Evolutionary conservation across 2,329 filamentous ascomycete species (phyloP), one percentile per base, ranked within the genome.

Genomic region (Colletotrichum zoysiae): DNA sequence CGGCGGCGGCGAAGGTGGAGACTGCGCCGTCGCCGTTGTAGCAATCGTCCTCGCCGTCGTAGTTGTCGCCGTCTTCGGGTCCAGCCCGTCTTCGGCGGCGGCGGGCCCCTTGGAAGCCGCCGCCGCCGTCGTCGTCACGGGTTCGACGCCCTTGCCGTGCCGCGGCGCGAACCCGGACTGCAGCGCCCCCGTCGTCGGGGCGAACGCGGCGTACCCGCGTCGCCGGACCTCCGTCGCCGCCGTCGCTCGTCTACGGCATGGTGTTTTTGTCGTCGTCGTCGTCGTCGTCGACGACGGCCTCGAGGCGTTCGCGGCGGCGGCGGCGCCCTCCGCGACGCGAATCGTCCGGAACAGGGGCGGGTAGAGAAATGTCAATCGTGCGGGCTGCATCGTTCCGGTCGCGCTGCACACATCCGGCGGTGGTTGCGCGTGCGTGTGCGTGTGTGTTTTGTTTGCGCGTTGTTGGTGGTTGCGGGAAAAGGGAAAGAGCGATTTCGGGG

Each of bases 331-430:
- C 80, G 80, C 77, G 74, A 79, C 75, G 74, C 86, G 84, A 74
- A 86, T 79, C 20, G 86, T 84, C 66, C 90, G 89, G 80, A 91
- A 88, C 66, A 93, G 81, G 75, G 90, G 89, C 57, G 92, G 91
- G 75, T 92, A 93, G 23, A 93, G 84, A 77, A 93, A 93, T 20
- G 89, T 88, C 71, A 93, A 84, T 77, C 91, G 86, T 72, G 85
- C 83, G 33, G 87, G 85, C 74, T 90, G 86, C 89, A 93, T 93
- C 73, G 76, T 66, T 62, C 33, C 8, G n/a, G 42, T 23, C 35
- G 53, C 53, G 60, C 60, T 63, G 7, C 60, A n/a, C 20, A 23
- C 20, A 23, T 48, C n/a, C 53, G 33, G 53, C 30, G 11, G 11
- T 48, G 65, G 23, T 46, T 33, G 16, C 65, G 38, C 35, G 23